Conservation (phyloP, 164 flowering plant genomes). For the Nymphaea colorata region DNA sequence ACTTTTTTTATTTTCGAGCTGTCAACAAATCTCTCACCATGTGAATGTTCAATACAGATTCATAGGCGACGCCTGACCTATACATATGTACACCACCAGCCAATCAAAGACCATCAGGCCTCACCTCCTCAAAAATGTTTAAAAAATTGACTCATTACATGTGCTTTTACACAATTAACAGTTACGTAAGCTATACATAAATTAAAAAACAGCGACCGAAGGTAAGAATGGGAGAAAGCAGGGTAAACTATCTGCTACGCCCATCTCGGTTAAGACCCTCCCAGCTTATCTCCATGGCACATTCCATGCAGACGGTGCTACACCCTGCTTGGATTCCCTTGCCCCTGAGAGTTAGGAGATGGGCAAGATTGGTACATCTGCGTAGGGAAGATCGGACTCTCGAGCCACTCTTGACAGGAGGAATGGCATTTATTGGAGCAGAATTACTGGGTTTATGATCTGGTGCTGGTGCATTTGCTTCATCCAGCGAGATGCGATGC, state of each 20-base stretch:
- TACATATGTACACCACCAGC: too few relatives aligned
- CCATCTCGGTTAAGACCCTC: conserved; percentile 32
- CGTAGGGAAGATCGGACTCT: conserved; percentile 25
- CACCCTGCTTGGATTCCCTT: conserved; percentile 70
- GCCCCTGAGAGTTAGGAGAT: conserved; percentile 70
- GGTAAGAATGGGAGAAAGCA: background rate
- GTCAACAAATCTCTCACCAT: too few relatives aligned
- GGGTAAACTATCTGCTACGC: background rate
- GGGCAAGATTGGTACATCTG: conserved; percentile 75
- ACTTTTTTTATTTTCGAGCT: too few relatives aligned
- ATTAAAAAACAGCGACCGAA: too few relatives aligned
- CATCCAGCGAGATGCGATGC: conserved; percentile 38
- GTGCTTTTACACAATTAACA: too few relatives aligned
- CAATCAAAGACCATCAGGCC: too few relatives aligned
- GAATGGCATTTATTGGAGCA: conserved; percentile 6
- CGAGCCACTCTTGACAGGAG: conserved; percentile 14
- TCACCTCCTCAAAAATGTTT: too few relatives aligned
- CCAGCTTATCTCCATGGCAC: conserved; percentile 75
- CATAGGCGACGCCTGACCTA: too few relatives aligned
- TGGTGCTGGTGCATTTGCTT: conserved; percentile 5
- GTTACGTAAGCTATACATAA: too few relatives aligned
- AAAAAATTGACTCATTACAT: too few relatives aligned
- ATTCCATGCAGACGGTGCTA: conserved; percentile 79
- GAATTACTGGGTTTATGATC: conserved; percentile 23
- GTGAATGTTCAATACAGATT: too few relatives aligned